Base-by-base conservation (phyloP, 169 alveolate species). In the Cardiosporidium cionae region DNA sequence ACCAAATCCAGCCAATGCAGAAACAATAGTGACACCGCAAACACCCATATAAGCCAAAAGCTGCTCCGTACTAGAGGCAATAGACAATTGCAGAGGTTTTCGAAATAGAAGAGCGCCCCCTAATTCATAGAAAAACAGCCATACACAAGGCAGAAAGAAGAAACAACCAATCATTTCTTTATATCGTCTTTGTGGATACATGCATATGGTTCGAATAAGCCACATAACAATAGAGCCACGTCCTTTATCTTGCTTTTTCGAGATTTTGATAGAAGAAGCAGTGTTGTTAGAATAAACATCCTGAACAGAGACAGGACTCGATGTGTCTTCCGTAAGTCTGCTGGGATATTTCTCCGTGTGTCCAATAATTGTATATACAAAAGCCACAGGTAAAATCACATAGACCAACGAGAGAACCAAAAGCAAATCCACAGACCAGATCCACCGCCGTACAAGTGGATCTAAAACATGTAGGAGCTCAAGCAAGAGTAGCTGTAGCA, bases 1-100 rank as follows among this genome's bases (percentile, higher is more conserved):
- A 0, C 79, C 79, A 28, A 73, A 73, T 23, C 79, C 79, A n/a
- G 79, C 79, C 31, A 73, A 62, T 63, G 79, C 79, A 25, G 73
- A 63, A 7, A 73, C 79, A 6, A 73, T 73, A 0, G 79, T 64
- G 31, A 73, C 80, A 6, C 80, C 80, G 22, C 80, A 73, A 6
- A 73, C 73, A 25, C 80, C 80, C 52, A 73, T 68, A 16, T 64
- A 63, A 9, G 80, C 80, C 65, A 73, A 58, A 23, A 73, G 52
- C 3, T 68, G 65, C 72, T 73, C 80, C 22, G 73, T 73, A 72
- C 32, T 68, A 63, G 32, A 73, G 80, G 37, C 58, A 34, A 2
- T 67, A 32, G 54, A 62, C 52, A 32, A 31, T 31, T 23, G 44
- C 78, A 7, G 78, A 62, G 53, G n/a, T n/a, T n/a, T n/a, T 73